Evolutionary conservation across 2,329 filamentous ascomycete genomes (phyloP), one percentile per base, ranked within the genome.

Genomic region (Cucurbitaria berberidis): DNA sequence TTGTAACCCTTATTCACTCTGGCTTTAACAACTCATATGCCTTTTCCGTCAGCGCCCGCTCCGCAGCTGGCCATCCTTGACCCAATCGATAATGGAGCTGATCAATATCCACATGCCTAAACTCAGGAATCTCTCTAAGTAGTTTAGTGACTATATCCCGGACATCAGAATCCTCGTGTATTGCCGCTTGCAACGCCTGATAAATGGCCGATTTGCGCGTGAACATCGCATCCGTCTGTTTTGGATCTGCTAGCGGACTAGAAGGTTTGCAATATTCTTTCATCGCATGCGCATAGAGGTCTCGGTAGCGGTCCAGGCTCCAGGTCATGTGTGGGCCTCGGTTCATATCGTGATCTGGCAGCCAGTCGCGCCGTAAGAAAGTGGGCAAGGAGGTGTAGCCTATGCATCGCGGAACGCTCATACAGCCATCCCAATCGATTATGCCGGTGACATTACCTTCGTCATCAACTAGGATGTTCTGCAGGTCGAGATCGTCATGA

Each of bases 381-480:
- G 41, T 21, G 1, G 62, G 58, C 16, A 57, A 32, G 4, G 60
- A 50, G 0, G 60, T n/a, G 3, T 53, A 54, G 5, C 62, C 56
- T n/a, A 57, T 32, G 30, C 53, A 62, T 29, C 39, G 60, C 1
- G 60, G 62, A 3, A 53, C 62, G 3, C 53, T 29, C n/a, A 36
- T 32, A 9, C 46, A 55, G n/a, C 46, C 38, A 27, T 63, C 62
- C 60, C 62, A 65, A 43, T 65, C 60, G 10, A 70, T 51, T 11
- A 72, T 61, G 4, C 61, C 67, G 10, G 59, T 64, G 0, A 68
- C 53, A 11, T 63, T 52, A 2, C 64, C 63, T 0, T 39, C 19
- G 2, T 45, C 32, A 34, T 65, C 57, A 10, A 62, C 56, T 1
- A 68, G 42, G 27, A 70, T 63, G 40, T 70, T 70, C 13, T 68